Conservation (phyloP, 176 grass and related monocot species). For the Ensete glaucum region DNA sequence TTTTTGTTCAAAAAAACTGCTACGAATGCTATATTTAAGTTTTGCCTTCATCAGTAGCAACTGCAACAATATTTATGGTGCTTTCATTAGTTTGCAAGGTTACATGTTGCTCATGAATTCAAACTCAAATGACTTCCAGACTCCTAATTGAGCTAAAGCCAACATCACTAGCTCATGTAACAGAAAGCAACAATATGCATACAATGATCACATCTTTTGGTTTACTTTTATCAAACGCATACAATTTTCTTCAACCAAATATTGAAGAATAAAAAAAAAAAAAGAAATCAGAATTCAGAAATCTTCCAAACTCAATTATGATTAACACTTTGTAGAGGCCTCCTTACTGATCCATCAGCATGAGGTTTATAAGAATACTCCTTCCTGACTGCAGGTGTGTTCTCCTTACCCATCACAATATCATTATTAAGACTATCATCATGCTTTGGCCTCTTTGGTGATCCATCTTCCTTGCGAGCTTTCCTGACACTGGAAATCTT, state of each 20-base stretch:
- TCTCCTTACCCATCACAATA: conserved; percentile 16
- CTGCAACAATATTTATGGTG: too few species aligned
- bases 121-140: too few species aligned
- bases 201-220: neutral
- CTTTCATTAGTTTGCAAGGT: too few species aligned
- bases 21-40: too few species aligned
- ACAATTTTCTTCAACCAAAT: conserved; percentile 19
- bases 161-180: neutral
- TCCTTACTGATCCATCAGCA: conserved; percentile 10
- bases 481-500: conserved; percentile 29
- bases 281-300: neutral
- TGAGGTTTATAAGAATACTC: neutral
- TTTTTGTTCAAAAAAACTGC: too few species aligned
- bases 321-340: conserved; percentile 16
- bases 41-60: too few species aligned
- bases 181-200: neutral
- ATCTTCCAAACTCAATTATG: neutral
- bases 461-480: conserved; percentile 16
- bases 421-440: neutral
- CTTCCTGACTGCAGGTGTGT: conserved; percentile 8
- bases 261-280: conserved; percentile 16
- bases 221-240: neutral
- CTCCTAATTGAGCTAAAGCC: too few species aligned
- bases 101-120: too few species aligned
- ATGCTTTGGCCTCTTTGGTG: neutral